phyloP scores from a whole-genome alignment of 768 basidiomycete genomes.

The Crucibulum laeve region DNA sequence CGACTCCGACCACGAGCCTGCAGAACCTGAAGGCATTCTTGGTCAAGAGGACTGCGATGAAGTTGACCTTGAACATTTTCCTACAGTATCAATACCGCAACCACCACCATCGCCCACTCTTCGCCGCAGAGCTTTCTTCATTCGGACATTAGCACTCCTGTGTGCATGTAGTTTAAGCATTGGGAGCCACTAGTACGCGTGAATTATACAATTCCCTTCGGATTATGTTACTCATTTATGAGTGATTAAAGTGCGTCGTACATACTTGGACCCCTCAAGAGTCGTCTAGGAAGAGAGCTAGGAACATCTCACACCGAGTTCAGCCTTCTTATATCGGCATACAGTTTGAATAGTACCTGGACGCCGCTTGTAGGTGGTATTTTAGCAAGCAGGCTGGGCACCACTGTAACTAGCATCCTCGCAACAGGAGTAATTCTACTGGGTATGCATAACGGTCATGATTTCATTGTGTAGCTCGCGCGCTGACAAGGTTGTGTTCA shows the following conservation, averaged over 20 bases:
- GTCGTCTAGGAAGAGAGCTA: conserved; percentile 59
- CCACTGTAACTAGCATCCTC: conserved; percentile 64
- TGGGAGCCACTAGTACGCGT: conserved; percentile 70
- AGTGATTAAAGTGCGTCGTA: conserved; percentile 51
- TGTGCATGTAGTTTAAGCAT: conserved; percentile 73
- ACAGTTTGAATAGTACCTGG: conserved; percentile 66
- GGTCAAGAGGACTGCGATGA: conserved; percentile 9
- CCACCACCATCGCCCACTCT: not conserved
- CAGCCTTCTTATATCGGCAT: conserved; percentile 71
- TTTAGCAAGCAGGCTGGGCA: conserved; percentile 66
- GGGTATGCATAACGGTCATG: conserved; percentile 27
- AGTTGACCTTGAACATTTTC: not conserved
- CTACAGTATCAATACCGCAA: not conserved
- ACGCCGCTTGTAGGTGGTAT: conserved; percentile 79
- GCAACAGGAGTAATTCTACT: conserved; percentile 72
- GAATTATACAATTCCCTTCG: not conserved
- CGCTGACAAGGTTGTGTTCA: not conserved
- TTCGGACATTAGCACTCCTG: conserved; percentile 57
- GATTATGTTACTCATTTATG: not conserved
- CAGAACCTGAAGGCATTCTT: conserved; percentile 17
- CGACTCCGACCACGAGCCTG: conserved; percentile 16
- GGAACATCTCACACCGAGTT: conserved; percentile 77
- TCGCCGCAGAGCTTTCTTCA: conserved; percentile 34
- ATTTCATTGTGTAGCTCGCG: not conserved
- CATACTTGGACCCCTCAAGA: conserved; percentile 77